Evolutionary conservation across 768 basidiomycete genomes (phyloP).

Genomic region (Cystoderma amianthinum): DNA sequence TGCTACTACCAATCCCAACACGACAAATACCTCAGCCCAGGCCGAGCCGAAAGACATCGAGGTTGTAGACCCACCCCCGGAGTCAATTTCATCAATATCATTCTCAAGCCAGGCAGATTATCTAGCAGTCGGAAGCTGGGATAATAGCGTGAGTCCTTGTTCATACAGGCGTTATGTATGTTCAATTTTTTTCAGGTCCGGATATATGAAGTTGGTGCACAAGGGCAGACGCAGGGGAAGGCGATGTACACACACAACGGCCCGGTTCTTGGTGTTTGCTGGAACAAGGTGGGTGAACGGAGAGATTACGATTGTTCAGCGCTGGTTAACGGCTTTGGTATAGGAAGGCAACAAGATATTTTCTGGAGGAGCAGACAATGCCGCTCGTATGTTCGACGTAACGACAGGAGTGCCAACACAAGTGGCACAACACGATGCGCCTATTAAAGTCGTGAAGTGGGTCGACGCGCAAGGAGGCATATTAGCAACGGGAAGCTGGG

Average conservation of each 20-base stretch:
- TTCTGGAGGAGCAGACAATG: slow-evolving; percentile 94
- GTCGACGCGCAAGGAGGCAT: slow-evolving; percentile 72
- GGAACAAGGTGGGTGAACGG: slow-evolving; percentile 77
- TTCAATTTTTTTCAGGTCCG: slow-evolving; percentile 54
- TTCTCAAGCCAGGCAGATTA: slow-evolving; percentile 87
- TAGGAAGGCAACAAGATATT: no score
- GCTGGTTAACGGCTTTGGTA: no score
- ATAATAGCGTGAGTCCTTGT: slow-evolving; percentile 64
- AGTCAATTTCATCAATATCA: slow-evolving; percentile 79
- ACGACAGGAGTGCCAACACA: slow-evolving; percentile 75
- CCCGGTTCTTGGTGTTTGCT: slow-evolving; percentile 82
- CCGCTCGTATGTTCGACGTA: slow-evolving; percentile 89
- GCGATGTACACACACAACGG: slow-evolving; percentile 89
- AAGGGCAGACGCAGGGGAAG: slow-evolving; percentile 79
- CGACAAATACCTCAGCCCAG: slow-evolving; percentile 25
- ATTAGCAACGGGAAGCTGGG: slow-evolving; percentile 94
- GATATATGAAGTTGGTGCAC: slow-evolving; percentile 81
- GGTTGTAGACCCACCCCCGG: slow-evolving; percentile 71
- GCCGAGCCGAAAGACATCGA: slow-evolving; percentile 79
- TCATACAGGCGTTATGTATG: neutral
- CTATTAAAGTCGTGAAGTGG: slow-evolving; percentile 78
- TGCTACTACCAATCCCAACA: slow-evolving; percentile 19
- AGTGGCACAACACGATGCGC: slow-evolving; percentile 88
- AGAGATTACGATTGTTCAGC: no score
- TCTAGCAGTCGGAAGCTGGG: slow-evolving; percentile 92